Conservation (phyloP, 345 rosid species). For the Luvunga scandens region DNA sequence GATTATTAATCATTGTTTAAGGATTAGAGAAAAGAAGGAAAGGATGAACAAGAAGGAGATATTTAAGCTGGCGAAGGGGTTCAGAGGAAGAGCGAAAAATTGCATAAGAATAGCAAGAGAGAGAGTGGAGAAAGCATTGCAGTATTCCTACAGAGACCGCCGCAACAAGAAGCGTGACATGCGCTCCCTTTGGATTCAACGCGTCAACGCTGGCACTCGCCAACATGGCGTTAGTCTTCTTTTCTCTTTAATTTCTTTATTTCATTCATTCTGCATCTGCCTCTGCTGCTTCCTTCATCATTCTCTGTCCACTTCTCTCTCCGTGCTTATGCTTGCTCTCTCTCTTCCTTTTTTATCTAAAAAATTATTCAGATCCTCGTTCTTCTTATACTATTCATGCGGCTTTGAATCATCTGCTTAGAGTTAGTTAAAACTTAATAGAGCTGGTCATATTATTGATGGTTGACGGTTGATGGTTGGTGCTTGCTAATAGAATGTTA, state of each 20-base stretch:
- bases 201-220: constrained; percentile 89
- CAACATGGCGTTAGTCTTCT: constrained; percentile 63
- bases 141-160: constrained; percentile 89
- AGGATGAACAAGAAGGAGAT: constrained; percentile 88
- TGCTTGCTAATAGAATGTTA: no score
- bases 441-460: no score
- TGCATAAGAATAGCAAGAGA: constrained; percentile 90
- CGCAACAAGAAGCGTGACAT: constrained; percentile 97
- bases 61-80: constrained; percentile 84
- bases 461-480: no score
- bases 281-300: background rate
- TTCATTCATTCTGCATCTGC: background rate
- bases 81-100: constrained; percentile 92
- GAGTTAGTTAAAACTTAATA: no score
- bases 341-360: no score
- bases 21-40: background rate
- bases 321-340: no score
- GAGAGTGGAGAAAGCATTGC: constrained; percentile 95
- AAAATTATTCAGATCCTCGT: no score
- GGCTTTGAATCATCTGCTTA: no score
- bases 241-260: background rate
- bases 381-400: no score
- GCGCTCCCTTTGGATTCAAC: constrained; percentile 96
- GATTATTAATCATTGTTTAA: background rate
- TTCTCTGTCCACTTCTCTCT: no score